Base-by-base conservation (phyloP, 176 grass and related monocot genomes). In the Neostapfia colusana region DNA sequence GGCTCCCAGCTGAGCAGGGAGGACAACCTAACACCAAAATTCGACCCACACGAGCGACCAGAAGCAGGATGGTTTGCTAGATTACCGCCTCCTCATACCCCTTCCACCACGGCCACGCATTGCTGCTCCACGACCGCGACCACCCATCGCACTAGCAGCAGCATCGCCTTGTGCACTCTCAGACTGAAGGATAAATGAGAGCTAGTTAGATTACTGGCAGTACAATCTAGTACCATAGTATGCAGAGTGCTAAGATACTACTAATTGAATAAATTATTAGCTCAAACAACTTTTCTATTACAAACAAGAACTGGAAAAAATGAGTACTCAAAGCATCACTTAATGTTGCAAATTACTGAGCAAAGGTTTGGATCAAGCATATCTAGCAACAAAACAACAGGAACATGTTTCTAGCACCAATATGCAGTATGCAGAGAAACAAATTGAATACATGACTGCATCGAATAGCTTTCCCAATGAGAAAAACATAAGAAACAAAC, bases 141-240 rank as follows among this genome's bases (percentile, higher is more conserved):
- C 95, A 55, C 59, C 88, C 95, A 98, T 98, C 12, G 90, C 91
- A 60, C n/a, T n/a, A n/a, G n/a, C n/a, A 4, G 91, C 95, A 25
- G 95, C 95, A 1, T 99, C 91, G 31, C 95, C 95, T 89, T 99
- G 95, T 10, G 91, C 91, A 8, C 95, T 95, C 63, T 99, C 95
- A 2, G 95, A 92, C 95, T 99, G 39, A 41, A 79, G 26, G 18
- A 84, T 27, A 5, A 7, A 8, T 62, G 45, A 28, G 7, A 8
- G 20, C 31, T 31, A 31, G 31, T 31, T 3, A 31, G 31, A 31
- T 56, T 20, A 31, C 31, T 31, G 2, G 31, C 31, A 53, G 12
- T 83, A 23, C 46, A 53, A 53, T 72, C 65, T 48, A 69, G 72
- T 81, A 62, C 74, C 83, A 31, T n/a, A 44, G 71, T 59, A 51